These are phyloP conservation scores for Geum urbanum DNA, from an alignment of 306 rosid species.

Conservation along the genomic window DNA sequence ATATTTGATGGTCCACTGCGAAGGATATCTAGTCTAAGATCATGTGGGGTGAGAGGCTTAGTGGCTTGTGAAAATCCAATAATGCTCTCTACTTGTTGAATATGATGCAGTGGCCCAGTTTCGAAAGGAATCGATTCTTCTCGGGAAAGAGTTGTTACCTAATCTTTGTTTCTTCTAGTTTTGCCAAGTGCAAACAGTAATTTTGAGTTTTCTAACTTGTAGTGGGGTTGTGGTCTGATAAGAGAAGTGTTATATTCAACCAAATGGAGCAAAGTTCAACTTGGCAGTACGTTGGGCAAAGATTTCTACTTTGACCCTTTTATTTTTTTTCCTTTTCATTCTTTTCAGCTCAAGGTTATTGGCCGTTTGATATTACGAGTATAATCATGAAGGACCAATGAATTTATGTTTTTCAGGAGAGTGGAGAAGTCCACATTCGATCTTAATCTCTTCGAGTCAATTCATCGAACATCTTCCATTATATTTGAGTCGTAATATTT, in stretches of 20 bases:
- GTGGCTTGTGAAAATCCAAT: conserved; percentile 5
- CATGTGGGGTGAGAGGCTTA: neutral
- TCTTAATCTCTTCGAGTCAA: neutral
- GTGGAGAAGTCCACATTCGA: too few relatives aligned
- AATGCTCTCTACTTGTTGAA: neutral
- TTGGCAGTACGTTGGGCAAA: too few relatives aligned
- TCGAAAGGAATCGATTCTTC: neutral
- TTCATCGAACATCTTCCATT: neutral
- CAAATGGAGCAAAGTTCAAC: too few relatives aligned
- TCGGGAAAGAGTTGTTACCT: neutral
- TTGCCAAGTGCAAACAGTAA: too few relatives aligned
- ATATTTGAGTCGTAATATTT: neutral
- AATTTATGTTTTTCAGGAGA: too few relatives aligned
- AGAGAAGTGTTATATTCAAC: too few relatives aligned
- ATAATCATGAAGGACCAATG: too few relatives aligned
- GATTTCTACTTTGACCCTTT: too few relatives aligned
- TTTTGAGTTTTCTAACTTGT: neutral
- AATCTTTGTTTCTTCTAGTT: neutral
- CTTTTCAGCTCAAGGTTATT: too few relatives aligned
- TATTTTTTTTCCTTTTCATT: too few relatives aligned
- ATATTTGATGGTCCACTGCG: conserved; percentile 22
- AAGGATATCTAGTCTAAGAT: neutral
- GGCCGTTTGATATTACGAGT: too few relatives aligned
- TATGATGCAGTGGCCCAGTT: neutral
- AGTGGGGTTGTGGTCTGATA: too few relatives aligned